Percentiles rank a stretch among this genome's conserved stretches.
phyloP scores from a whole-genome alignment of 108 stramenopile species.

The Schizochytrium sp. region DNA sequence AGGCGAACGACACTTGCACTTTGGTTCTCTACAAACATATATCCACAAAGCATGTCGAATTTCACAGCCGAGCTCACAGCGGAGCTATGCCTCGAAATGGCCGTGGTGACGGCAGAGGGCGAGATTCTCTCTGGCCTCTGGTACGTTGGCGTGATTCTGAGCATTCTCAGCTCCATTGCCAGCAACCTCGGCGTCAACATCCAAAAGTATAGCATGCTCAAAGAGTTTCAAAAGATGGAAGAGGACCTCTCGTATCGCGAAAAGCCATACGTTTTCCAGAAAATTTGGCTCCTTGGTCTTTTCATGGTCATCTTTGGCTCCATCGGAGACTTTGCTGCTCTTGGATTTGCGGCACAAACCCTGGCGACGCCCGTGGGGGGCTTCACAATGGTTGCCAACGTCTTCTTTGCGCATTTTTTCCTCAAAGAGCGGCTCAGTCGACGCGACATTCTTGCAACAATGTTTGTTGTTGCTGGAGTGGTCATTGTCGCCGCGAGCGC shows the following conservation, averaged over 20 bases:
- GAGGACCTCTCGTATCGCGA: neutral
- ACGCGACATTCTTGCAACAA: neutral
- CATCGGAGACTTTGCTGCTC: constrained; percentile 19
- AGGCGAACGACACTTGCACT: no score
- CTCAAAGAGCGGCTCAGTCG: neutral
- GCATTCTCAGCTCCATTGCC: neutral
- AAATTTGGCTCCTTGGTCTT: neutral
- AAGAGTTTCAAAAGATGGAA: neutral
- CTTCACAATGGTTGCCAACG: constrained; percentile 23
- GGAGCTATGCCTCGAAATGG: neutral
- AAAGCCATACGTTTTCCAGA: neutral
- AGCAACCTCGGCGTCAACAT: constrained; percentile 3
- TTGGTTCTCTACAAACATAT: no score
- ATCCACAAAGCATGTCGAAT: no score
- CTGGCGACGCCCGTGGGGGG: constrained; percentile 25
- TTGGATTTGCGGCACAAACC: constrained; percentile 20
- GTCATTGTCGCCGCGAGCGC: neutral
- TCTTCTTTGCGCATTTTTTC: constrained; percentile 23
- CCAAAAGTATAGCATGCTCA: constrained; percentile 5
- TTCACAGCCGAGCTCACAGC: neutral
- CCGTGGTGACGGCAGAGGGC: neutral
- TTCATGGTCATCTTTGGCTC: neutral
- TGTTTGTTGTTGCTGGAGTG: constrained; percentile 3
- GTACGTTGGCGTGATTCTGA: neutral
- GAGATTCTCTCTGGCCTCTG: neutral